Conservation (phyloP, 2,329 filamentous ascomycete genomes). For the Thelonectria rubi region DNA sequence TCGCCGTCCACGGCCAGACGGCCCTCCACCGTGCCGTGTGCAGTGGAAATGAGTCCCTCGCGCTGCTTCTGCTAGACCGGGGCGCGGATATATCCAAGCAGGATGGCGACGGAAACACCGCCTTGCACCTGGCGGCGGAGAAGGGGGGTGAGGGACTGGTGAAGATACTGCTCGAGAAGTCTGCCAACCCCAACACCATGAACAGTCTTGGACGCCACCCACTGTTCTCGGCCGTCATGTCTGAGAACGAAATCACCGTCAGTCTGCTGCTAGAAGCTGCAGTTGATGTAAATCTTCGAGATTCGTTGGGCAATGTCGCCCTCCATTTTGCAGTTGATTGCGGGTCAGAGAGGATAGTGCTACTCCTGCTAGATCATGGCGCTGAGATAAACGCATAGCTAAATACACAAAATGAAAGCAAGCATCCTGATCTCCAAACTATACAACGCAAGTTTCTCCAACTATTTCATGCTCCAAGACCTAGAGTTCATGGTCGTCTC, state of each 20-base stretch:
- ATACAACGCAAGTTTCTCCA: too few species aligned
- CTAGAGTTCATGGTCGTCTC: not conserved
- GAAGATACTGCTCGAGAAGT: not conserved
- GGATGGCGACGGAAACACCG: not conserved
- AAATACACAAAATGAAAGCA: not conserved
- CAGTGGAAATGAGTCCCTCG: not conserved
- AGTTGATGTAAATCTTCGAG: not conserved
- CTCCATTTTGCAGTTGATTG: not conserved
- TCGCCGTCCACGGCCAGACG: not conserved
- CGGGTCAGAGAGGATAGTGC: not conserved
- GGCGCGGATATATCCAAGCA: not conserved
- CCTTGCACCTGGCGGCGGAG: not conserved
- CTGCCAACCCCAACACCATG: not conserved
- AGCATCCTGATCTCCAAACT: not conserved
- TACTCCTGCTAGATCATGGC: not conserved
- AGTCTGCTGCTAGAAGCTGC: not conserved
- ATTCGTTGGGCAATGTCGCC: not conserved
- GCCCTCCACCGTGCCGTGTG: not conserved
- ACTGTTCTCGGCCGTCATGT: not conserved
- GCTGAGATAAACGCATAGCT: not conserved
- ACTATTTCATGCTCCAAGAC: too few species aligned
- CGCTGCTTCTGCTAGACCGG: not conserved
- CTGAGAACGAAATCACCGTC: not conserved
- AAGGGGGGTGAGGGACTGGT: not conserved
- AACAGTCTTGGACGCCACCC: not conserved